Conservation (phyloP, 2,329 filamentous ascomycete species). For the Cladosporium sp. region DNA sequence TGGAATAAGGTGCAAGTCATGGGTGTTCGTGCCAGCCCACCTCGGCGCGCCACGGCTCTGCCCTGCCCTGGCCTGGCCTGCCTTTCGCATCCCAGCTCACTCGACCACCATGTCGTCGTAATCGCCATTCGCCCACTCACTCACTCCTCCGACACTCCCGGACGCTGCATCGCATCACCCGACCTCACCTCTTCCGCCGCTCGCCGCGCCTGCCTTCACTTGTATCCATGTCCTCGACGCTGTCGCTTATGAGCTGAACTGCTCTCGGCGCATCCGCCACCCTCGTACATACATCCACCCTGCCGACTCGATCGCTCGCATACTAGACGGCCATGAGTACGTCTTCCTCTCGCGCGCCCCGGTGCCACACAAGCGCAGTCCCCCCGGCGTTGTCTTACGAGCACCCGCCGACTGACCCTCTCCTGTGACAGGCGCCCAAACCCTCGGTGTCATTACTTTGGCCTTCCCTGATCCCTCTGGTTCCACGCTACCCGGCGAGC, state of each 20-base stretch:
- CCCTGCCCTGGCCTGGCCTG: too few relatives aligned
- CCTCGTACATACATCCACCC: not conserved
- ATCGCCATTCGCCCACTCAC: too few relatives aligned
- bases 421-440: constrained; percentile 23
- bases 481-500: constrained; percentile 2
- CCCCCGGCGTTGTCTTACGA: constrained; percentile 10
- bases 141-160: too few relatives aligned
- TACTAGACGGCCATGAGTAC: constrained; percentile 35
- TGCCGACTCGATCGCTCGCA: not conserved
- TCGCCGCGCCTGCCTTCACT: not conserved
- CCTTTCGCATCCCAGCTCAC: too few relatives aligned
- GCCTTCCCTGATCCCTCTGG: constrained; percentile 26
- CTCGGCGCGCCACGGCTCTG: too few relatives aligned
- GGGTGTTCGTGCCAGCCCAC: too few relatives aligned
- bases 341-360: constrained; percentile 21
- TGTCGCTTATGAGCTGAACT: not conserved
- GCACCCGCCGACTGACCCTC: not conserved
- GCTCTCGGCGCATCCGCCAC: not conserved
- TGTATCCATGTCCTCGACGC: not conserved
- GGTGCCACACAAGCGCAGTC: not conserved
- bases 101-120: too few relatives aligned
- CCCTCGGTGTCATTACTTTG: constrained; percentile 27
- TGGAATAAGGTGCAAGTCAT: too few relatives aligned
- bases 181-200: too few relatives aligned
- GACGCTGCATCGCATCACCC: too few relatives aligned